Percentiles rank a stretch among this genome's conserved stretches.
phyloP scores from a whole-genome alignment of 2,329 filamentous ascomycete genomes.

The Aspergillus transmontanensis region DNA sequence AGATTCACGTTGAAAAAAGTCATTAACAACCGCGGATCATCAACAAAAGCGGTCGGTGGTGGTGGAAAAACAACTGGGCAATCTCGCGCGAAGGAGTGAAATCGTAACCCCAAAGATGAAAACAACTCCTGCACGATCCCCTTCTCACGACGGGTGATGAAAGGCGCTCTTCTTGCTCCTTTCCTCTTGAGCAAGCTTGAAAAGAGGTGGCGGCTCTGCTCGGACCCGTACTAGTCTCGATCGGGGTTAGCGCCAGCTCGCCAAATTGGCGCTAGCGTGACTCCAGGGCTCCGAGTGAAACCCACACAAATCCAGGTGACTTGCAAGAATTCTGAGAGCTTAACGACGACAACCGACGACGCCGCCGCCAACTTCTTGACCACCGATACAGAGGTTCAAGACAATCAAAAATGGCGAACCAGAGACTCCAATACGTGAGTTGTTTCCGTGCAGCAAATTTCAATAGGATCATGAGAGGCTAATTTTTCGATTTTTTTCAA shows the following conservation, averaged over 20 bases:
- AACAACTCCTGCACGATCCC: conserved; percentile 26
- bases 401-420: conserved; percentile 56
- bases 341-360: conserved; percentile 47
- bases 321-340: conserved; percentile 44
- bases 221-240: conserved; percentile 25
- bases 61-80: not conserved
- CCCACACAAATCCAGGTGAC: conserved; percentile 48
- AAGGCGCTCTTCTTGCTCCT: conserved; percentile 22
- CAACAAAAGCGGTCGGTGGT: conserved; percentile 12
- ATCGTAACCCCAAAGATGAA: conserved; percentile 20
- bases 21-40: conserved; percentile 23
- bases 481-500: conserved; percentile 18
- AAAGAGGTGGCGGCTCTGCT: conserved; percentile 42
- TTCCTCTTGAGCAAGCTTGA: conserved; percentile 29
- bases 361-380: conserved; percentile 44
- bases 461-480: not conserved
- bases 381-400: conserved; percentile 44
- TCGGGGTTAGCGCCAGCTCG: conserved; percentile 34
- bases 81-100: conserved; percentile 11
- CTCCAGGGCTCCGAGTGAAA: conserved; percentile 44
- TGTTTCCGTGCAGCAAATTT: not conserved
- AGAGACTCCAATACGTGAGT: conserved; percentile 55
- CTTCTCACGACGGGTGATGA: conserved; percentile 34
- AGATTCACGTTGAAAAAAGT: conserved; percentile 28
- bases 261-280: conserved; percentile 42